A percentile compares a stretch with the other conserved stretches of the same genome.
Conservation (phyloP, 441 rosid species). For the Populus tomentosa region DNA sequence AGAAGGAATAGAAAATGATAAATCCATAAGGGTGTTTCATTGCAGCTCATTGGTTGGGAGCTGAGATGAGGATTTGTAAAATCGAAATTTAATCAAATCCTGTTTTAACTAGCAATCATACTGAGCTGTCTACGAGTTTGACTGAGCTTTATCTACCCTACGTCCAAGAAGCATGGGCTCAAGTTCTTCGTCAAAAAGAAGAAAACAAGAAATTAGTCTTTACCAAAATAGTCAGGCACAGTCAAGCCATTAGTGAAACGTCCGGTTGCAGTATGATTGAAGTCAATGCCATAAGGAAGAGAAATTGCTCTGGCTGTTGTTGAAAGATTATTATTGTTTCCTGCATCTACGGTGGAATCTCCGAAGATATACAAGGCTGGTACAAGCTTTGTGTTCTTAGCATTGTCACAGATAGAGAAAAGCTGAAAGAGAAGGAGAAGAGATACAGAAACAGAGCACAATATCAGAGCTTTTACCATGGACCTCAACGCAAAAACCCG, state of each 20-base stretch:
- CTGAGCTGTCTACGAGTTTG: too few relatives aligned
- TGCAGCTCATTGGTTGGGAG: too few relatives aligned
- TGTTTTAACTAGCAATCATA: too few relatives aligned
- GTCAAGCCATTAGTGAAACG: slow-evolving; percentile 9
- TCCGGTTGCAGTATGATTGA: not conserved
- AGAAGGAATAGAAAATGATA: too few relatives aligned
- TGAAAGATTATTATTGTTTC: slow-evolving; percentile 2
- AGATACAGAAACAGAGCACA: not conserved
- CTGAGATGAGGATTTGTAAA: too few relatives aligned
- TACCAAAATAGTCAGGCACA: not conserved
- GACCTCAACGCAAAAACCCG: not conserved
- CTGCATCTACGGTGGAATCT: not conserved
- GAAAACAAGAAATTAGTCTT: not conserved
- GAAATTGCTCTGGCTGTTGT: not conserved
- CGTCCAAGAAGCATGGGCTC: too few relatives aligned
- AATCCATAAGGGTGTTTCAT: too few relatives aligned
- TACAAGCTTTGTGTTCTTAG: not conserved
- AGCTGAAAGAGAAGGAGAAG: not conserved
- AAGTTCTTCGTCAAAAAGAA: too few relatives aligned
- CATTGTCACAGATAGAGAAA: not conserved
- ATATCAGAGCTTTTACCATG: not conserved
- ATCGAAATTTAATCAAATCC: too few relatives aligned
- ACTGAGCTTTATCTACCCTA: too few relatives aligned
- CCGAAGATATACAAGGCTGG: not conserved
- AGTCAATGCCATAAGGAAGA: slow-evolving; percentile 2